Percentiles rank a stretch among this genome's conserved stretches.
These are phyloP conservation scores for Arachnopeziza araneosa DNA, from an alignment of 2,329 filamentous ascomycete genomes.

Conservation along the genomic window DNA sequence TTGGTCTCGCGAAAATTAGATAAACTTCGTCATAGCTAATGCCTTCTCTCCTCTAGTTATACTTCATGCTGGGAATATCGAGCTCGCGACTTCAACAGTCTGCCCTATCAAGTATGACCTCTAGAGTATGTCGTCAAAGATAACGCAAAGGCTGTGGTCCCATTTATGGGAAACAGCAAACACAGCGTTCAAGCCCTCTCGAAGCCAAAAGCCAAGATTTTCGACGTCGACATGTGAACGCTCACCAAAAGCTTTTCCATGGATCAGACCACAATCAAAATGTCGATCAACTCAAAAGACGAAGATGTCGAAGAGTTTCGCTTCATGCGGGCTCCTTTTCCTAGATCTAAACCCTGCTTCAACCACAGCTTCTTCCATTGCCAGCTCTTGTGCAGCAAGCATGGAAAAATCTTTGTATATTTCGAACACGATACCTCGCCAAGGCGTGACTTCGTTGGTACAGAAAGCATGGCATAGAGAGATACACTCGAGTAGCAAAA, in stretches of 20 bases:
- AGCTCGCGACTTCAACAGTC: constrained; percentile 23
- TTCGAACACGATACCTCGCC: constrained; percentile 8
- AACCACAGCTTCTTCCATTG: constrained; percentile 30
- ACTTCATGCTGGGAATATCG: not conserved
- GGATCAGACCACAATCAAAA: constrained; percentile 20
- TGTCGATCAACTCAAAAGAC: constrained; percentile 25
- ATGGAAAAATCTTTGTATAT: constrained; percentile 22
- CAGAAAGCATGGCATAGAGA: constrained; percentile 25
- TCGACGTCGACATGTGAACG: constrained; percentile 9
- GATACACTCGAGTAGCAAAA: constrained; percentile 26
- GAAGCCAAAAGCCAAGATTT: constrained; percentile 3
- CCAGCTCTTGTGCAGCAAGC: constrained; percentile 16
- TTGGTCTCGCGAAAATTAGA: not conserved
- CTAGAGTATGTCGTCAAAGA: constrained; percentile 39
- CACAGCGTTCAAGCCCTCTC: constrained; percentile 10
- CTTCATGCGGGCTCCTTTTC: constrained; percentile 49
- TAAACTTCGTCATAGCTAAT: not conserved
- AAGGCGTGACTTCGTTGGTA: constrained; percentile 10
- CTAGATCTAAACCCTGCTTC: constrained; percentile 38
- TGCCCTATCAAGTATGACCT: constrained; percentile 37
- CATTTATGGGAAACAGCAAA: constrained; percentile 33
- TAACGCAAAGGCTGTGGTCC: constrained; percentile 42
- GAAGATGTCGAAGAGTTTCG: constrained; percentile 39
- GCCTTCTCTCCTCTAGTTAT: not conserved
- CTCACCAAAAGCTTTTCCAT: constrained; percentile 14